Conservation (phyloP, 371 early-diverging fungal species). For the Mortierella sp. region DNA sequence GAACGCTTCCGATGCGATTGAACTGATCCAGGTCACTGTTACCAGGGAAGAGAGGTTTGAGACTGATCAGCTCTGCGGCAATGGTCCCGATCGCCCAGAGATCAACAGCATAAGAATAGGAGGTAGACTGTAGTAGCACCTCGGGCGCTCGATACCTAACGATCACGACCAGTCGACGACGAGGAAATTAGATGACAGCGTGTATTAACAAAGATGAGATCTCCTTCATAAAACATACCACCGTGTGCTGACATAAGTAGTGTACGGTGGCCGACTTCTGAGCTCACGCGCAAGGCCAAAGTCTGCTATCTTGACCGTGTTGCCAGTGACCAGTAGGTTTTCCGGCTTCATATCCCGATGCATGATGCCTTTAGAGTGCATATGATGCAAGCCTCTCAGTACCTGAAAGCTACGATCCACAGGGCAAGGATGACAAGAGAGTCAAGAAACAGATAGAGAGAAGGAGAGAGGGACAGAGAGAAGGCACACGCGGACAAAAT, state of each 20-base stretch:
- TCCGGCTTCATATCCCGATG: slow-evolving; percentile 97
- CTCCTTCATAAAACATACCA: slow-evolving; percentile 68
- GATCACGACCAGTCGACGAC: too few relatives aligned
- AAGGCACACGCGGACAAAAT: too few relatives aligned
- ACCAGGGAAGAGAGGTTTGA: slow-evolving; percentile 95
- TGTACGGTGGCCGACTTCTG: slow-evolving; percentile 84
- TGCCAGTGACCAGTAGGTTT: slow-evolving; percentile 70
- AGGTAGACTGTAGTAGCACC: slow-evolving; percentile 84
- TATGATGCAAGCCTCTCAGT: slow-evolving; percentile 83
- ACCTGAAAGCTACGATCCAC: slow-evolving; percentile 71
- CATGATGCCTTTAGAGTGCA: slow-evolving; percentile 91
- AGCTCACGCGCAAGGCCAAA: slow-evolving; percentile 94
- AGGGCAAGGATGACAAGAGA: background rate
- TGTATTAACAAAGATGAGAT: background rate
- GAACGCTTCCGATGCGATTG: slow-evolving; percentile 72
- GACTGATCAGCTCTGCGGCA: slow-evolving; percentile 86
- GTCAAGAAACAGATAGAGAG: too few relatives aligned
- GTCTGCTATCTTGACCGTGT: slow-evolving; percentile 91
- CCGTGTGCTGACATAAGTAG: slow-evolving; percentile 95
- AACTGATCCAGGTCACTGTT: slow-evolving; percentile 92
- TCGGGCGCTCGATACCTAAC: slow-evolving; percentile 99
- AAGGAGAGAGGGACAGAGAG: too few relatives aligned
- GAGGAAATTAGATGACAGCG: too few relatives aligned
- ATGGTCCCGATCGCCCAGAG: slow-evolving; percentile 98
- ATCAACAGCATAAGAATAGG: slow-evolving; percentile 95